These are phyloP conservation scores for Cryptococcus hybrid DNA, from an alignment of 1,284 basidiomycete species.

Conservation along the genomic window DNA sequence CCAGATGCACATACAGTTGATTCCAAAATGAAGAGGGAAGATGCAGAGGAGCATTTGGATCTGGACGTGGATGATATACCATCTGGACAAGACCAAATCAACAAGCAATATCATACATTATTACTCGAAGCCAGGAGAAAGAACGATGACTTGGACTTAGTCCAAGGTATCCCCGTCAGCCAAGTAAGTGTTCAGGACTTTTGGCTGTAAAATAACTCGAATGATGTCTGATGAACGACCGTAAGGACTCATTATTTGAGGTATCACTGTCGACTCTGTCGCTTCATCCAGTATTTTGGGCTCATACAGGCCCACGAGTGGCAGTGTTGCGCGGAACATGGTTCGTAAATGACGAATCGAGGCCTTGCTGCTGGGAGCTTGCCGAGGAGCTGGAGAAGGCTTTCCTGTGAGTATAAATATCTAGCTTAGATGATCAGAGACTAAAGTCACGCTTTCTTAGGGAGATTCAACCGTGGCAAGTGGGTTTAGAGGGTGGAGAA, in stretches of 20 bases:
- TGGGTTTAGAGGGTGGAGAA: constrained; percentile 1
- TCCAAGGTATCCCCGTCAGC: constrained; percentile 46
- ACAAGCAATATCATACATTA: constrained; percentile 30
- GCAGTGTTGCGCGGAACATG: constrained; percentile 55
- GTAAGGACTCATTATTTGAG: constrained; percentile 51
- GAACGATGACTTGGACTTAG: constrained; percentile 36
- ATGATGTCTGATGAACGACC: background rate
- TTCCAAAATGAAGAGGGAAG: constrained; percentile 17
- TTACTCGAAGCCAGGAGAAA: constrained; percentile 30
- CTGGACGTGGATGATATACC: constrained; percentile 9
- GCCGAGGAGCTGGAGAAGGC: constrained; percentile 55
- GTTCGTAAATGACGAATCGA: constrained; percentile 54
- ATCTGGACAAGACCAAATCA: constrained; percentile 10
- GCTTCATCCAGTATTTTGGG: constrained; percentile 57
- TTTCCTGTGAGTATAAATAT: constrained; percentile 40
- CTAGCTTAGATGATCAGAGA: too few species aligned
- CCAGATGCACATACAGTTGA: constrained; percentile 8
- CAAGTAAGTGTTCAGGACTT: constrained; percentile 37
- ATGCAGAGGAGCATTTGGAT: constrained; percentile 10
- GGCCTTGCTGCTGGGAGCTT: constrained; percentile 53
- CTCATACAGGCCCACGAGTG: constrained; percentile 51
- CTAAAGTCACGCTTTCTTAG: constrained; percentile 3
- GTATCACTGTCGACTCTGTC: constrained; percentile 43
- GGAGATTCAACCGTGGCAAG: constrained; percentile 50
- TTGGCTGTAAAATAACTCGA: background rate